Base-by-base conservation (phyloP, 305 asterid species). In the Solanum hybrid region DNA sequence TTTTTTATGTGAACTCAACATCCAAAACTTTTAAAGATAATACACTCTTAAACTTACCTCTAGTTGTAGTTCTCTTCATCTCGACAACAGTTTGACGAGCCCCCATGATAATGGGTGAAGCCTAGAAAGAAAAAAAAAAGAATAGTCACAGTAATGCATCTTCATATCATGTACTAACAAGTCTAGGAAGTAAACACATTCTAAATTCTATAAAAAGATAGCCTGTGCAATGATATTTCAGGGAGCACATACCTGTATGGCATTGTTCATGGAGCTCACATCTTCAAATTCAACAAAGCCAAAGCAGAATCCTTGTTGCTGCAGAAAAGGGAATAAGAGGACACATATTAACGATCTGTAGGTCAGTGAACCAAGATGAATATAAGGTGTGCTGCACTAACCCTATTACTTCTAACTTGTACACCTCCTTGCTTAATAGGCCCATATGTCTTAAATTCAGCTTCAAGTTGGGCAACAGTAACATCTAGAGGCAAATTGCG, bases 321-420 rank as follows among this genome's bases (percentile, higher is more conserved):
- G 94, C 89, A 90, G 89, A 91, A 86, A 91, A 90, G 88, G 78
- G 45, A 6, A 57, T 11, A 32, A 91, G 61, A 78, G 65, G 65
- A 81, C 80, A 73, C 80, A 87, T 57, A 80, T 79, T 89, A 88
- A 33, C 68, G 26, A 29, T 76, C 34, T 22, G 85, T 89, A 84
- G 86, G 51, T 45, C 22, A 13, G 72, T 88, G 90, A 73, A 91
- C 68, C 79, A 90, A 78, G 90, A 57, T 41, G 85, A 88, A 76
- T 88, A 88, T 31, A 88, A 75, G 33, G 22, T 10, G 39, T 41
- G 45, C 4, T 75, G 89, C n/a, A 88, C 91, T 57, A 86, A 97
- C 99, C 99, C 88, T 93, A 80, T 95, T 97, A 89, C 95, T 94
- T 92, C 99, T 92, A 91, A 97, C 99, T 95, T 97, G 99, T 88